A percentile compares a stretch with the other conserved stretches of the same genome.
Conservation (phyloP, 768 basidiomycete genomes). For the Trametes coccinea region DNA sequence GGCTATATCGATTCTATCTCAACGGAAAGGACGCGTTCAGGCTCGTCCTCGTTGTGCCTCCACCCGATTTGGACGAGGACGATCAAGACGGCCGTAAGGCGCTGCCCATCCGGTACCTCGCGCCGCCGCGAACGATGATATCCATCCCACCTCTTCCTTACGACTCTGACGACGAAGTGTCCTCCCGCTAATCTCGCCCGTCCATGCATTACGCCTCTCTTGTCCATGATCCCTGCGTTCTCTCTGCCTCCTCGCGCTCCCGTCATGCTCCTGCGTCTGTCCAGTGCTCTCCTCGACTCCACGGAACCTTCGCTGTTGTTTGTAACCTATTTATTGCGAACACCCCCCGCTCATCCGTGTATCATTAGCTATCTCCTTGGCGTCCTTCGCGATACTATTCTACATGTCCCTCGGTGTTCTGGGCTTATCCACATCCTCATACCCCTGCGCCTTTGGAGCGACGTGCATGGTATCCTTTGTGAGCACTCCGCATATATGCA, state of each 20-base stretch:
- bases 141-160: constrained; percentile 25
- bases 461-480: too few species aligned
- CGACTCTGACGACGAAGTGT: constrained; percentile 30
- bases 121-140: constrained; percentile 24
- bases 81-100: constrained; percentile 8
- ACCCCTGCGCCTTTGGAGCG: too few species aligned
- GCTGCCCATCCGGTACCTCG: constrained; percentile 20
- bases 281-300: neutral
- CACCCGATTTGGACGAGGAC: constrained; percentile 12
- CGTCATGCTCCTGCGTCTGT: neutral
- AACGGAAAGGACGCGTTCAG: constrained; percentile 97
- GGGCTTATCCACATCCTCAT: too few species aligned
- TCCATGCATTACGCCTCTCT: neutral
- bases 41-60: constrained; percentile 64
- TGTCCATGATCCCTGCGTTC: neutral
- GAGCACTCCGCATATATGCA: too few species aligned
- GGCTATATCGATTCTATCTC: constrained; percentile 92
- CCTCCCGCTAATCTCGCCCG: constrained; percentile 17
- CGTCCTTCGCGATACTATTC: neutral
- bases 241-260: neutral
- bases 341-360: constrained; percentile 8
- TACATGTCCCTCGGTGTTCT: neutral
- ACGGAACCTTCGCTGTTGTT: constrained; percentile 10
- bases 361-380: constrained; percentile 12
- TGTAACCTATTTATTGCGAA: constrained; percentile 18